Base-by-base conservation (phyloP, 2,329 filamentous ascomycete genomes). In the Aspergillus sojae region DNA sequence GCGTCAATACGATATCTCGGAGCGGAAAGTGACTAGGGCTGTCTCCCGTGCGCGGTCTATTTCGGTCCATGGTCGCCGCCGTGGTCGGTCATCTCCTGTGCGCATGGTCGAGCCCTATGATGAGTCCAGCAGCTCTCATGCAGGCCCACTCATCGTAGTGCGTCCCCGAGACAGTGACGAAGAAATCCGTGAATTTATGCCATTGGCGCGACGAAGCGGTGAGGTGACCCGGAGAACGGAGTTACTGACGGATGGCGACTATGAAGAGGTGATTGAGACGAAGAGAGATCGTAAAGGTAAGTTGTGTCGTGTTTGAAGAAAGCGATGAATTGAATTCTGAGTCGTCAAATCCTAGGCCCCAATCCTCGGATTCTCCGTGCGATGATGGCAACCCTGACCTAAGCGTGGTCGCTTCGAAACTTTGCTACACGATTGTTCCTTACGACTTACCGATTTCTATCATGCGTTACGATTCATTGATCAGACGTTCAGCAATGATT, bases 251-350 rank as follows among this genome's bases (percentile, higher is more conserved):
- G 66, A 71, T 45, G 68, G 81, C 70, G 72, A 83, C 70, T 77
- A 78, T 45, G 79, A 84, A 57, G 86, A 88, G 63, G 79, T 89
- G 6, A 72, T 81, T 5, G 80, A 83, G 65, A 88, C 97, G 72
- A 91, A 93, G 81, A 93, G 91, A 84, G 93, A 97, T 82, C 90
- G 90, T 84, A 95, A 92, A 93, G 93, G 94, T 96, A 95, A 90
- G 91, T 89, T 95, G 88, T 68, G 70, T 62, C 66, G 76, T 67
- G 69, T 80, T 60, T 66, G 66, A 53, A 68, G 62, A 59, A 60
- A 48, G 62, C 65, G 71, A 68, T 73, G 63, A 41, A 16, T 21
- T 58, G 32, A 36, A 64, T 68, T 50, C 66, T 71, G 32, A 72
- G 57, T 23, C 41, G 52, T 41, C 14, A 9, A 21, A 34, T 56